Percentiles rank a stretch among this genome's conserved stretches.
Evolutionary conservation across 345 rosid genomes (phyloP).

Genomic region (Acer saccharum): DNA sequence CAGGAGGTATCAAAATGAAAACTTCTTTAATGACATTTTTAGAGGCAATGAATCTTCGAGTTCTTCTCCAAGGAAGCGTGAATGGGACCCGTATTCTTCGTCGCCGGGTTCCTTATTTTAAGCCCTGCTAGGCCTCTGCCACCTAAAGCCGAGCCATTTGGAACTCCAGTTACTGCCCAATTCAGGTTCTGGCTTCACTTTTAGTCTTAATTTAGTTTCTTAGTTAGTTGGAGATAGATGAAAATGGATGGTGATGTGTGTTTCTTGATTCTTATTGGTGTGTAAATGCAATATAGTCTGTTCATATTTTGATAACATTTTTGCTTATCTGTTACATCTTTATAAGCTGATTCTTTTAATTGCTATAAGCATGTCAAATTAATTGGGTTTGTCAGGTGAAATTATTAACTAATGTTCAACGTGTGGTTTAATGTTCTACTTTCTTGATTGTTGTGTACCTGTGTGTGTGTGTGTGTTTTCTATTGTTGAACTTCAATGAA

Average conservation of each 20-base stretch:
- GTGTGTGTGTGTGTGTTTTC: slow-evolving; percentile 1
- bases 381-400: not conserved
- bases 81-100: slow-evolving; percentile 42
- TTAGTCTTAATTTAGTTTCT: not conserved
- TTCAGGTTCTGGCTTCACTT: slow-evolving; percentile 59
- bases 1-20: slow-evolving; percentile 41
- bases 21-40: slow-evolving; percentile 82
- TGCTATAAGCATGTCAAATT: not conserved
- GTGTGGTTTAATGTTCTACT: not conserved
- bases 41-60: slow-evolving; percentile 46
- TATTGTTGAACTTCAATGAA: not conserved
- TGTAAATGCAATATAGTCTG: too few relatives aligned
- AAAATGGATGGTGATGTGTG: too few relatives aligned
- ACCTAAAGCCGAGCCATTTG: slow-evolving; percentile 50
- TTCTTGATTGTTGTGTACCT: not conserved
- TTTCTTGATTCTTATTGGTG: too few relatives aligned
- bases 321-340: not conserved
- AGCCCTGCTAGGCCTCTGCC: slow-evolving; percentile 63
- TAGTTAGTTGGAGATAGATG: not conserved
- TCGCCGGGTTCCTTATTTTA: slow-evolving; percentile 56
- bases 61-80: slow-evolving; percentile 53
- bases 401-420: too few relatives aligned
- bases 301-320: too few relatives aligned
- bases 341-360: not conserved
- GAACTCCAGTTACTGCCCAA: slow-evolving; percentile 49